These are phyloP conservation scores for Sporothrix globosa DNA, from an alignment of 2,329 filamentous ascomycete species.

Conservation along the genomic window DNA sequence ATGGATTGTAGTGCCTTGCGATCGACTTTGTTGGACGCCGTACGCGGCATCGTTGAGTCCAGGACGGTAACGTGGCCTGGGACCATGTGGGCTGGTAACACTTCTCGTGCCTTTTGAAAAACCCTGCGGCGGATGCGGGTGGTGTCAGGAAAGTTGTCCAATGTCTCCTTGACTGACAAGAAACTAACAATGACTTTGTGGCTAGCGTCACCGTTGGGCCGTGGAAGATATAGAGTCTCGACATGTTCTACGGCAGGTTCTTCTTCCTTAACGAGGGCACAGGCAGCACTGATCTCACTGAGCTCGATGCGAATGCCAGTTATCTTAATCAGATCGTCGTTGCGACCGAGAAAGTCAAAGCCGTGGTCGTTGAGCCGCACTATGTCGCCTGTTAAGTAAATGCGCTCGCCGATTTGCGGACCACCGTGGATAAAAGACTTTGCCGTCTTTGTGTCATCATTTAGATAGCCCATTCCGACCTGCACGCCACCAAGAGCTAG, in stretches of 20 bases:
- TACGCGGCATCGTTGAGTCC: constrained; percentile 42
- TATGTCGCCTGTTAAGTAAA: constrained; percentile 58
- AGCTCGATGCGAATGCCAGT: constrained; percentile 66
- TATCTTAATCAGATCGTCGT: constrained; percentile 66
- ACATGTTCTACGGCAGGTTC: constrained; percentile 44
- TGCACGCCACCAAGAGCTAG: constrained; percentile 57
- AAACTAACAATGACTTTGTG: constrained; percentile 39
- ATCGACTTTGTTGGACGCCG: constrained; percentile 45
- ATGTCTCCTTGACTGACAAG: constrained; percentile 35
- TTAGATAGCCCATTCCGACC: constrained; percentile 60
- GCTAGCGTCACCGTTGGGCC: constrained; percentile 39
- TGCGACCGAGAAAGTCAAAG: constrained; percentile 59
- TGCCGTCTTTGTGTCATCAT: constrained; percentile 39
- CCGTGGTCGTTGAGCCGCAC: constrained; percentile 55
- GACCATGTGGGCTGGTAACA: constrained; percentile 42
- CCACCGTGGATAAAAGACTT: constrained; percentile 35
- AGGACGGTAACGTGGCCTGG: constrained; percentile 43
- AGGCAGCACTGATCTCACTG: constrained; percentile 46
- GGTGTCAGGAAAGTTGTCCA: not conserved
- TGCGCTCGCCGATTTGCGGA: constrained; percentile 34
- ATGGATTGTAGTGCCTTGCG: constrained; percentile 40
- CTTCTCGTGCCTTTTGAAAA: constrained; percentile 29
- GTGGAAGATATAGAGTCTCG: constrained; percentile 43
- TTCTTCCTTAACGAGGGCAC: constrained; percentile 42
- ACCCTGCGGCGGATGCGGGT: constrained; percentile 25